Percentiles rank a stretch among this genome's conserved stretches.
Evolutionary conservation across 495 filamentous ascomycete genomes (phyloP).

Genomic region (Aspergillus incahuasiensis): DNA sequence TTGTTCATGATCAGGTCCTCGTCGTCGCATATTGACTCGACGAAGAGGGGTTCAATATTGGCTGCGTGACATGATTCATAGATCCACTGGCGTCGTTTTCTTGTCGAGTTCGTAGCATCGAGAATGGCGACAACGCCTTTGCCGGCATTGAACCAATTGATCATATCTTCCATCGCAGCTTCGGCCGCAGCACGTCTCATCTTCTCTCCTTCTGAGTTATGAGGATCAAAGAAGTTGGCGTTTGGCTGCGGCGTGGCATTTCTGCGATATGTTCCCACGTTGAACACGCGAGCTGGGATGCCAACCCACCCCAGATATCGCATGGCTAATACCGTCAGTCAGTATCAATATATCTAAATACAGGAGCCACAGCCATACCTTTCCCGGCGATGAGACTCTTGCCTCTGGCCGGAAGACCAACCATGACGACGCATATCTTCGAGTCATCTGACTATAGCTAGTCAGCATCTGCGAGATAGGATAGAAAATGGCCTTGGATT

Average conservation of each 20-base stretch:
- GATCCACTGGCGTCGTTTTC: conserved; percentile 85
- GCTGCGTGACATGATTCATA: conserved; percentile 65
- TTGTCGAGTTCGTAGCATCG: conserved; percentile 94
- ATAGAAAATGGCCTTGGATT: too few species aligned
- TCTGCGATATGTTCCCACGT: conserved; percentile 91
- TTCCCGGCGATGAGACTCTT: conserved; percentile 97
- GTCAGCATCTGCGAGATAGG: conserved; percentile 3
- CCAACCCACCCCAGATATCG: conserved; percentile 95
- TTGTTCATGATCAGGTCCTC: conserved; percentile 95
- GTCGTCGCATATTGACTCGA: conserved; percentile 93
- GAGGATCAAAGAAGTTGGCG: conserved; percentile 88
- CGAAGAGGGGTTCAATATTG: conserved; percentile 85
- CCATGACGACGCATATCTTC: conserved; percentile 98
- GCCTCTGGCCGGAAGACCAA: conserved; percentile 88
- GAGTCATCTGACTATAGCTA: conserved; percentile 77
- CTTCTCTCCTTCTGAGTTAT: conserved; percentile 84
- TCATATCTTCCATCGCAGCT: conserved; percentile 85
- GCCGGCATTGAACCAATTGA: conserved; percentile 74
- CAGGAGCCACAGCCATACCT: conserved; percentile 51
- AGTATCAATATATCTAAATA: not conserved
- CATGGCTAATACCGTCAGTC: conserved; percentile 56
- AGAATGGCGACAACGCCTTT: conserved; percentile 82
- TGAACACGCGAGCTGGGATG: conserved; percentile 89
- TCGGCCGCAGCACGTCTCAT: conserved; percentile 82
- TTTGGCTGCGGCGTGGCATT: conserved; percentile 76